Conservation (phyloP, 1,284 basidiomycete species). For the Ceratorhiza oryzae-sativae region DNA sequence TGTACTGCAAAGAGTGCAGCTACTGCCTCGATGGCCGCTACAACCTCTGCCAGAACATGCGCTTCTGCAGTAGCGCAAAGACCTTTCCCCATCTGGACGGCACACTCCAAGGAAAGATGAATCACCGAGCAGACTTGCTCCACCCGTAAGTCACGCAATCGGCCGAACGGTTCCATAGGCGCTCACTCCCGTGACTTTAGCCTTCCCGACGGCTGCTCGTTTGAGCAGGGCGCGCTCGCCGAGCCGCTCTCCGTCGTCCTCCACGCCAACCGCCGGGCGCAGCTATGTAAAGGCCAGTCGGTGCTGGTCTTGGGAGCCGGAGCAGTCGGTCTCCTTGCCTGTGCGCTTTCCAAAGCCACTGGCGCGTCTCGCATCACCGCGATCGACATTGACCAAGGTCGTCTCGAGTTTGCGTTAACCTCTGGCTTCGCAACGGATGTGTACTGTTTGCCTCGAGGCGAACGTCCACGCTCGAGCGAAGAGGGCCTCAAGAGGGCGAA, state of each 20-base stretch:
- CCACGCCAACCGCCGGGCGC: conserved; percentile 78
- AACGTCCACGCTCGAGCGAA: conserved; percentile 56
- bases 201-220: conserved; percentile 76
- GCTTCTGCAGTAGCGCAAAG: conserved; percentile 89
- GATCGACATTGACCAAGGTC: conserved; percentile 83
- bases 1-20: conserved; percentile 59
- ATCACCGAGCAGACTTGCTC: conserved; percentile 83
- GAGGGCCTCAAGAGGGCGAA: conserved; percentile 74
- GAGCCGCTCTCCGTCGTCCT: conserved; percentile 92
- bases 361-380: conserved; percentile 77
- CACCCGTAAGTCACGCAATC: conserved; percentile 70
- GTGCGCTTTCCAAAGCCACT: conserved; percentile 74
- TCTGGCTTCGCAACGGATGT: conserved; percentile 80
- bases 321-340: conserved; percentile 89
- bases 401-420: conserved; percentile 76
- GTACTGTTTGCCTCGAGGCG: conserved; percentile 66
- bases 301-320: conserved; percentile 92
- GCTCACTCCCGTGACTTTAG: conserved; percentile 52
- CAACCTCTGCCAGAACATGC: conserved; percentile 89
- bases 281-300: conserved; percentile 52
- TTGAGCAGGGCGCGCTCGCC: conserved; percentile 83
- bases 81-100: conserved; percentile 94
- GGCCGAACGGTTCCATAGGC: neutral
- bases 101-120: conserved; percentile 86
- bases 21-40: conserved; percentile 70